Conservation (phyloP, 768 basidiomycete genomes). For the Mycena rebaudengoi region DNA sequence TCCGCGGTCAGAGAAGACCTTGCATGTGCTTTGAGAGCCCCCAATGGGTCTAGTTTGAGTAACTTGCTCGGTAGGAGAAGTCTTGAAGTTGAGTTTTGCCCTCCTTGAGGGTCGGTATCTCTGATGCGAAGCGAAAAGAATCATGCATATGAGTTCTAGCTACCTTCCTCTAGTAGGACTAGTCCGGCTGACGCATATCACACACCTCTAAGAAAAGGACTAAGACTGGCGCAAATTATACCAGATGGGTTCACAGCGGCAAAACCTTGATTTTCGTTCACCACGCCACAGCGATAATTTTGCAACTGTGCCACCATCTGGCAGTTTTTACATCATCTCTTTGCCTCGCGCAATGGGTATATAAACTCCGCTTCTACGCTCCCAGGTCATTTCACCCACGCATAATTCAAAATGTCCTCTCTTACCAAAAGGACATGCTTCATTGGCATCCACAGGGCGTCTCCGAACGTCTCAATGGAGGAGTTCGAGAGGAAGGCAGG, state of each 20-base stretch:
- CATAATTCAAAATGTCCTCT: constrained; percentile 11
- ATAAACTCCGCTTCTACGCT: constrained; percentile 3
- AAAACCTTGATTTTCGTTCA: neutral
- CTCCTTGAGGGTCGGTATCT: neutral
- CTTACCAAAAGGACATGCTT: constrained; percentile 1
- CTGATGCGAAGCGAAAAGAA: neutral
- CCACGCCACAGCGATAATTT: constrained; percentile 7
- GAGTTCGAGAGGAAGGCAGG: constrained; percentile 14
- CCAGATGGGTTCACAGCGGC: neutral
- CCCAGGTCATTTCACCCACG: neutral
- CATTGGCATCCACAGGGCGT: constrained; percentile 17
- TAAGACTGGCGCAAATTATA: too few relatives aligned
- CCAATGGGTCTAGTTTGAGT: neutral
- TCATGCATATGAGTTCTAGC: too few relatives aligned
- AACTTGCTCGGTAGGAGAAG: neutral
- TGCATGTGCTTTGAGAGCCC: neutral
- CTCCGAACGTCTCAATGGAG: constrained; percentile 5
- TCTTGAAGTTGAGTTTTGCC: neutral
- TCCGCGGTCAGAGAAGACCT: neutral
- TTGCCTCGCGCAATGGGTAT: neutral
- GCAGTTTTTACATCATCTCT: neutral
- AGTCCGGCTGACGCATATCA: too few relatives aligned
- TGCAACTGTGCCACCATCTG: neutral
- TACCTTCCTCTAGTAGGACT: too few relatives aligned
- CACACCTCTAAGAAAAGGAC: too few relatives aligned